These are phyloP conservation scores for Cryptococcus hybrid DNA, from an alignment of 1,284 basidiomycete genomes.

Conservation along the genomic window DNA sequence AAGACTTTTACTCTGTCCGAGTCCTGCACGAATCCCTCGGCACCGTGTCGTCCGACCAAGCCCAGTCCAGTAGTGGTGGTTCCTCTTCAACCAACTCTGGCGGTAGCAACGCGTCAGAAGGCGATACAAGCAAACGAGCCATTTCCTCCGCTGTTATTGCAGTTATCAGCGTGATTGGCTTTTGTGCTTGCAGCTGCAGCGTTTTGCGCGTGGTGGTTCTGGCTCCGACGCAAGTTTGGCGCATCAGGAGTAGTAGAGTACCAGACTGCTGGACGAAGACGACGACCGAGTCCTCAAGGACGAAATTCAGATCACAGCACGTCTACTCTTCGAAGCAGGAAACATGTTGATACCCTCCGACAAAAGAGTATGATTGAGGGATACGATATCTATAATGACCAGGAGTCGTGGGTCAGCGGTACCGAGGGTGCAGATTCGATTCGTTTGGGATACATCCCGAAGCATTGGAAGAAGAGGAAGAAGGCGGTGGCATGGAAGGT, in stretches of 20 bases:
- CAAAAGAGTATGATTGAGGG: constrained; percentile 50
- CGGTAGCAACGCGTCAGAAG: not conserved
- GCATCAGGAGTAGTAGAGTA: constrained; percentile 34
- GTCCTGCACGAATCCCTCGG: constrained; percentile 32
- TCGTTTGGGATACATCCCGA: constrained; percentile 29
- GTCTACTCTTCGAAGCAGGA: constrained; percentile 33
- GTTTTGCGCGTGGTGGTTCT: constrained; percentile 49
- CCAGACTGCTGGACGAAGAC: constrained; percentile 6
- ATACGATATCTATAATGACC: constrained; percentile 42
- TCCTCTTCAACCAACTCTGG: constrained; percentile 4
- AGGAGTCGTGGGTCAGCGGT: constrained; percentile 32
- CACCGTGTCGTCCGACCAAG: constrained; percentile 30
- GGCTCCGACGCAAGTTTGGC: constrained; percentile 44
- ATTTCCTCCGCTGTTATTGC: constrained; percentile 39
- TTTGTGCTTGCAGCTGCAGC: constrained; percentile 40
- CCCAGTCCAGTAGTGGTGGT: constrained; percentile 10
- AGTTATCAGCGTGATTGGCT: constrained; percentile 37
- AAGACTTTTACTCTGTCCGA: constrained; percentile 49
- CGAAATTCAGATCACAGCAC: constrained; percentile 20
- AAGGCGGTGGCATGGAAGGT: constrained; percentile 13
- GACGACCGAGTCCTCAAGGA: constrained; percentile 4
- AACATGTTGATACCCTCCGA: constrained; percentile 37
- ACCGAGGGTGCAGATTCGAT: constrained; percentile 36
- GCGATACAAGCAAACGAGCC: constrained; percentile 18
- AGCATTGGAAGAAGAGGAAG: constrained; percentile 24